These are phyloP conservation scores for Catenaria anguillulae DNA, from an alignment of 371 early-diverging fungal genomes.

Conservation along the genomic window DNA sequence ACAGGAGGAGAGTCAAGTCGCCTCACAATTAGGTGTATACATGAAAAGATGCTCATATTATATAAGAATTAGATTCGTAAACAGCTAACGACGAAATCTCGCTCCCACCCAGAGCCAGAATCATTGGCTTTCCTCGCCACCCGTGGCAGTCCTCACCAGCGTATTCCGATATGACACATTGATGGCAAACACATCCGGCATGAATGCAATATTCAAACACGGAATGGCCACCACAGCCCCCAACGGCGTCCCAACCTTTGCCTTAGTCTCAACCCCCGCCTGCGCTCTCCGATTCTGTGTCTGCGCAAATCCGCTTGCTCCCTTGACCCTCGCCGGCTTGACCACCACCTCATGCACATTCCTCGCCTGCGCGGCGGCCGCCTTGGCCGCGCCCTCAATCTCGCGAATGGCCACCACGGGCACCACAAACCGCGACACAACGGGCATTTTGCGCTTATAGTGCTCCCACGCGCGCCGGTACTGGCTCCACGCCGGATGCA, in stretches of 20 bases:
- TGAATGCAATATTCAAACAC: not conserved
- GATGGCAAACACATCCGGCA: not conserved
- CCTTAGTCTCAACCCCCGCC: not conserved
- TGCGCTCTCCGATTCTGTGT: not conserved
- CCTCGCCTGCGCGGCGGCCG: not conserved
- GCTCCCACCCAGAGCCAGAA: too few species aligned
- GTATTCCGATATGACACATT: too few species aligned
- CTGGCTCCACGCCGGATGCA: conserved; percentile 1
- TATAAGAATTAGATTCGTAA: too few species aligned
- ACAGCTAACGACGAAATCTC: too few species aligned
- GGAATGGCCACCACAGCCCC: not conserved
- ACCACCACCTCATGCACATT: too few species aligned
- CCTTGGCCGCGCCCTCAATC: not conserved
- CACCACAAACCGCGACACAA: not conserved
- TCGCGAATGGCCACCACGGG: not conserved
- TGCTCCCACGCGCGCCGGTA: conserved; percentile 4
- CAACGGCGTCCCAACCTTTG: not conserved
- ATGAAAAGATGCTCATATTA: too few species aligned
- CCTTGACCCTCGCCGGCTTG: too few species aligned
- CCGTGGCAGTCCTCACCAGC: too few species aligned
- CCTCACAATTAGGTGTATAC: too few species aligned
- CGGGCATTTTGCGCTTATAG: not conserved
- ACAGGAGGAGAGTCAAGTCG: too few species aligned
- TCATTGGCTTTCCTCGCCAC: too few species aligned
- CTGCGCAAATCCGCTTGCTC: not conserved